Evolutionary conservation across 31 red algal genomes (phyloP).

Genomic region (Porphyra umbilicalis): DNA sequence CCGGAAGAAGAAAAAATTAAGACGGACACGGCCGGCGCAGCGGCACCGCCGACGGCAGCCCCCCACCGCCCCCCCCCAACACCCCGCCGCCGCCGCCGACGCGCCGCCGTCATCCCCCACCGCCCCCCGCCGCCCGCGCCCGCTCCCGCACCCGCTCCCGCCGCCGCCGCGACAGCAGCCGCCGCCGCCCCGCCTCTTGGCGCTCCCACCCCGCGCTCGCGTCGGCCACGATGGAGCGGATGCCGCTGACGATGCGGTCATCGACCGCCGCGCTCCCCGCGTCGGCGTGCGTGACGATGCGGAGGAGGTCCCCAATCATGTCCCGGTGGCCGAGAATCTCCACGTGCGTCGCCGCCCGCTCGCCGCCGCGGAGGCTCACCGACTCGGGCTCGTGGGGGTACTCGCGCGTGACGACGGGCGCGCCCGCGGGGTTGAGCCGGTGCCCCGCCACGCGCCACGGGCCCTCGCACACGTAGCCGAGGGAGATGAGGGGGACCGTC

Average conservation of each 20-base stretch:
- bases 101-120: not conserved
- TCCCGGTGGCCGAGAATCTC: constrained; percentile 1
- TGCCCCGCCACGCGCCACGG: not conserved
- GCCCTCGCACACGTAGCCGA: not conserved
- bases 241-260: not conserved
- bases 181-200: not conserved
- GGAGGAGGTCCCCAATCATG: not conserved
- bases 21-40: too few relatives aligned
- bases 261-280: not conserved
- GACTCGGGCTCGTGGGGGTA: not conserved
- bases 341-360: constrained; percentile 3
- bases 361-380: not conserved
- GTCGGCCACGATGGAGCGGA: not conserved
- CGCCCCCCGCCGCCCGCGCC: not conserved
- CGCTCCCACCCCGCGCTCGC: not conserved
- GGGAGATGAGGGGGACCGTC: not conserved
- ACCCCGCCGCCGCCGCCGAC: too few relatives aligned
- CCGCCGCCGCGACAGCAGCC: not conserved
- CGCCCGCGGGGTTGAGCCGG: not conserved
- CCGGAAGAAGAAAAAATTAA: too few relatives aligned
- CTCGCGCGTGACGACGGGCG: not conserved
- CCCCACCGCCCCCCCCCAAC: too few relatives aligned
- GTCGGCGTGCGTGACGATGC: not conserved
- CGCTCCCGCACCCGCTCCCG: not conserved
- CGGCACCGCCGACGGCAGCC: too few relatives aligned